phyloP scores from a whole-genome alignment of 169 alveolate species.

The Plasmodium vinckei region DNA sequence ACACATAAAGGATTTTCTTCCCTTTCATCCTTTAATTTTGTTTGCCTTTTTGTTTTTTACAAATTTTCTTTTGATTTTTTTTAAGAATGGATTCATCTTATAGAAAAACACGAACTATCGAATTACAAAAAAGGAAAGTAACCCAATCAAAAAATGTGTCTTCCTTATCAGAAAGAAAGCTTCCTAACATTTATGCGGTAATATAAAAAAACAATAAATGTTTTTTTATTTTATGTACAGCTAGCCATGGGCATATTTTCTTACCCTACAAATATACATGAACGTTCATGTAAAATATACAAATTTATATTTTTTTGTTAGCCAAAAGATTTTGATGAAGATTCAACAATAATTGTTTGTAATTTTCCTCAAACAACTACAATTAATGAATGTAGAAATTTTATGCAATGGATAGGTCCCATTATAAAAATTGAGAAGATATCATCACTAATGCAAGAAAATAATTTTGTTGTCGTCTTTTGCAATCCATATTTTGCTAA shows the following conservation, averaged over 20 bases:
- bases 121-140: constrained; percentile 46
- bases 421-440: constrained; percentile 82
- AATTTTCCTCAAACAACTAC: constrained; percentile 80
- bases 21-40: not conserved
- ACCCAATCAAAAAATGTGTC: constrained; percentile 64
- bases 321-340: constrained; percentile 83
- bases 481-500: constrained; percentile 80
- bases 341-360: constrained; percentile 81
- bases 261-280: no score
- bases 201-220: not conserved
- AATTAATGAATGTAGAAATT: constrained; percentile 79
- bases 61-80: not conserved
- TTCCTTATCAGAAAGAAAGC: constrained; percentile 42
- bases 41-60: not conserved
- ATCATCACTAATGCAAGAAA: constrained; percentile 47
- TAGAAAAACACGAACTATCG: constrained; percentile 23
- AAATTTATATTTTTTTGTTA: constrained; percentile 10
- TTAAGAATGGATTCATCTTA: constrained; percentile 14
- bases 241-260: no score
- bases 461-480: constrained; percentile 81
- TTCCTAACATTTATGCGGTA: constrained; percentile 64
- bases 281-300: not conserved
- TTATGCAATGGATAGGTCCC: constrained; percentile 86
- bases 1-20: not conserved
- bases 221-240: no score